These are phyloP conservation scores for Debaryomycetaceae sp. DNA, from an alignment of 1,139 yeast genomes.

Conservation along the genomic window DNA sequence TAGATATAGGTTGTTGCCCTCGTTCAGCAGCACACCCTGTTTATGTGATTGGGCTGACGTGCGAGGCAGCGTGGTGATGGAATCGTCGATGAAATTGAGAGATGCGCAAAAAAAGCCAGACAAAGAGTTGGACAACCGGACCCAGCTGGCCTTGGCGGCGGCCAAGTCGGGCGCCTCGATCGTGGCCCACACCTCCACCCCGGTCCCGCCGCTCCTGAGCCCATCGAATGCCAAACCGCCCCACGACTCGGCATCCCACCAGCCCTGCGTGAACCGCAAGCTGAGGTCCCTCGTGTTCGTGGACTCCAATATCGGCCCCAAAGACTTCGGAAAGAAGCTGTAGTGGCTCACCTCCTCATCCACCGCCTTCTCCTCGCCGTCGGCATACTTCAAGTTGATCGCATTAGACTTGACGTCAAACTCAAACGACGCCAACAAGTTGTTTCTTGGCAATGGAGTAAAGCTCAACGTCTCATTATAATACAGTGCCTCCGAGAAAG, in stretches of 20 bases:
- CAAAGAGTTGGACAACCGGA: constrained; percentile 63
- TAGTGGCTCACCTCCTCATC: constrained; percentile 47
- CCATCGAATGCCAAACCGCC: constrained; percentile 81
- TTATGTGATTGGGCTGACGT: constrained; percentile 13
- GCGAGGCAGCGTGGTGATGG: constrained; percentile 74
- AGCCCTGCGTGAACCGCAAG: constrained; percentile 85
- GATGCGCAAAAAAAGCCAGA: constrained; percentile 97
- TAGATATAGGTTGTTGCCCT: constrained; percentile 44
- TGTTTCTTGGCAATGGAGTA: constrained; percentile 69
- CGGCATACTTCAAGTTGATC: constrained; percentile 27
- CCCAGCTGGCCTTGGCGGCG: constrained; percentile 68
- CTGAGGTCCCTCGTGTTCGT: constrained; percentile 75
- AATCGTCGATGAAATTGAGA: constrained; percentile 77
- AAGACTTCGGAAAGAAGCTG: constrained; percentile 71
- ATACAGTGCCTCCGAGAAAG: constrained; percentile 2
- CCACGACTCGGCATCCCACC: constrained; percentile 93
- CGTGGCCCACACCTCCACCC: constrained; percentile 90
- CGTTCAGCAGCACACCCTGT: constrained; percentile 16
- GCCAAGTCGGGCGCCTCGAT: constrained; percentile 60
- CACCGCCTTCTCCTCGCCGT: constrained; percentile 9
- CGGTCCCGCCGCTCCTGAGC: constrained; percentile 79
- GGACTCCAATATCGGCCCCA: constrained; percentile 71
- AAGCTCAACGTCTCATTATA: constrained; percentile 60
- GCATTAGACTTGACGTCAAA: constrained; percentile 58
- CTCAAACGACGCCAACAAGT: constrained; percentile 61